Percentiles rank a stretch among this genome's conserved stretches.
Conservation (phyloP, 306 rosid species). For the Glycine soja region DNA sequence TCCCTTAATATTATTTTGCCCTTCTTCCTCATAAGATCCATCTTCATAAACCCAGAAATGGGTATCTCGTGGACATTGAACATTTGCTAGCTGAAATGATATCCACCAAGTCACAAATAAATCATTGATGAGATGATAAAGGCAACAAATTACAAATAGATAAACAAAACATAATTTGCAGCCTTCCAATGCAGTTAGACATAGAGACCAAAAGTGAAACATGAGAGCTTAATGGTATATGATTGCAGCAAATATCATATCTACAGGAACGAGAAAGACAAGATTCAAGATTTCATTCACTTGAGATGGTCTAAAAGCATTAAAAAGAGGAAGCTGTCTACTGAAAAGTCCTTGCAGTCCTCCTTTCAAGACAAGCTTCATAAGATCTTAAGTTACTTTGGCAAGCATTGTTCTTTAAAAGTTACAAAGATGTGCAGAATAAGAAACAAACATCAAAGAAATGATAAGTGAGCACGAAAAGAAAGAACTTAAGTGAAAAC, state of each 20-base stretch:
- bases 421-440: conserved; percentile 22
- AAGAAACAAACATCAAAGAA: conserved; percentile 33
- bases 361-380: conserved; percentile 37
- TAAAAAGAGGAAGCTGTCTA: conserved; percentile 26
- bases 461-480: neutral
- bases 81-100: conserved; percentile 80
- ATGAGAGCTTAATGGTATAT: conserved; percentile 17
- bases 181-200: conserved; percentile 12
- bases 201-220: conserved; percentile 24
- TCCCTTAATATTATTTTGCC: conserved; percentile 93
- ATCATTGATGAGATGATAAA: conserved; percentile 23
- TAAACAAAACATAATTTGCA: conserved; percentile 11
- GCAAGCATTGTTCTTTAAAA: conserved; percentile 21
- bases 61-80: conserved; percentile 92
- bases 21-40: conserved; percentile 96
- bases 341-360: conserved; percentile 17
- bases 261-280: conserved; percentile 18
- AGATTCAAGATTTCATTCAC: conserved; percentile 28
- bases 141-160: conserved; percentile 24
- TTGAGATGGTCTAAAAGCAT: conserved; percentile 26
- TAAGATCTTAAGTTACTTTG: conserved; percentile 21
- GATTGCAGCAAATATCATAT: conserved; percentile 7
- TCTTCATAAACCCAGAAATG: conserved; percentile 97
- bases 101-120: conserved; percentile 36
- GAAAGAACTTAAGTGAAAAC: neutral